Percentiles rank a stretch among this genome's conserved stretches.
Evolutionary conservation across 345 rosid genomes (phyloP).

Genomic region (Citrus mangshanensis): DNA sequence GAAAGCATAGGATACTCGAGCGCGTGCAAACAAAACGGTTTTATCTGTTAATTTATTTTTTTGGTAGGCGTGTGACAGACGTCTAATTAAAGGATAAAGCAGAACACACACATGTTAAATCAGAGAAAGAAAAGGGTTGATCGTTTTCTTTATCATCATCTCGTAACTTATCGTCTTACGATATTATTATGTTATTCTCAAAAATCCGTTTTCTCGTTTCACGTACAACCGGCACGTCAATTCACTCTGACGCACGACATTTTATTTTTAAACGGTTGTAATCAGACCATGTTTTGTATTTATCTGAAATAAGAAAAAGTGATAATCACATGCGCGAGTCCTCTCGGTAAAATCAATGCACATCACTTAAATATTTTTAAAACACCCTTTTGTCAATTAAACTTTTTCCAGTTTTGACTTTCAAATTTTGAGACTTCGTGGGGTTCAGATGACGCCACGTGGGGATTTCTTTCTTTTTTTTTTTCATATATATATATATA

Average conservation of each 20-base stretch:
- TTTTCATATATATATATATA: too few species aligned
- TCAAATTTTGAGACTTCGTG: neutral
- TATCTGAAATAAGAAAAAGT: neutral
- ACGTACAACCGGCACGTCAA: constrained; percentile 27
- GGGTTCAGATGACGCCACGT: neutral
- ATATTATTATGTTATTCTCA: neutral
- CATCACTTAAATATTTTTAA: neutral
- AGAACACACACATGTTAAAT: neutral
- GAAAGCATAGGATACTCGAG: neutral
- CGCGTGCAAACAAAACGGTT: neutral
- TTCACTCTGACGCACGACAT: constrained; percentile 41
- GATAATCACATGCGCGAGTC: constrained; percentile 12
- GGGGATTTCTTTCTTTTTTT: neutral
- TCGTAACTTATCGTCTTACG: constrained; percentile 1
- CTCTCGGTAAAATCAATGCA: neutral
- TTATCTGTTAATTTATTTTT: neutral
- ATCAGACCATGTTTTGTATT: constrained; percentile 26
- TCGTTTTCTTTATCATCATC: neutral
- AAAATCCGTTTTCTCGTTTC: neutral
- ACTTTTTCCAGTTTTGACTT: neutral
- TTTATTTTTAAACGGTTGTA: constrained; percentile 34
- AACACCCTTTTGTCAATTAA: too few species aligned
- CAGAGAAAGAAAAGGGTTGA: neutral
- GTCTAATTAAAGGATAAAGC: constrained; percentile 29
- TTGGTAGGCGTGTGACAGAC: constrained; percentile 14